These are phyloP conservation scores for Acacia concinna DNA, from an alignment of 331 rosid genomes.

Conservation along the genomic window DNA sequence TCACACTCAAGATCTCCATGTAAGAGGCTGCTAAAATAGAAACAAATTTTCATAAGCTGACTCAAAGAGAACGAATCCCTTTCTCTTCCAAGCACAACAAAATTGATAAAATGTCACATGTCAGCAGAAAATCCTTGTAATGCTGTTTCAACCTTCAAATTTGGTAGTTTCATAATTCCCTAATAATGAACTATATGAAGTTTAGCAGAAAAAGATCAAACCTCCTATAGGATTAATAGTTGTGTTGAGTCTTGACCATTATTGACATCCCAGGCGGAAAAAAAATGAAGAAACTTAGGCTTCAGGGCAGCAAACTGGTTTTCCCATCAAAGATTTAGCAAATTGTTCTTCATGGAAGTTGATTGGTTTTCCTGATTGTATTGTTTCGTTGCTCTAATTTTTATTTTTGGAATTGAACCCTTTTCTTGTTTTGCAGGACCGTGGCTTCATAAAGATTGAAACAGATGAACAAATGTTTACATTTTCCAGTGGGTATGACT, in stretches of 20 bases:
- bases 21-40: not conserved
- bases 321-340: not conserved
- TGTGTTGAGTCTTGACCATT: too few species aligned
- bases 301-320: not conserved
- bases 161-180: not conserved
- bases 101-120: not conserved
- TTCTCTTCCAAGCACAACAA: not conserved
- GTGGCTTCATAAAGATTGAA: not conserved
- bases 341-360: not conserved
- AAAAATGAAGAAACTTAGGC: too few species aligned
- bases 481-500: not conserved
- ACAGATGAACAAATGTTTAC: not conserved
- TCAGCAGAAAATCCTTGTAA: not conserved
- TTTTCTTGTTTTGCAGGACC: not conserved
- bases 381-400: not conserved
- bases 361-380: not conserved
- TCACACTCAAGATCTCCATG: conserved; percentile 6
- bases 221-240: not conserved
- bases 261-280: too few species aligned
- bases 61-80: not conserved
- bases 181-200: not conserved
- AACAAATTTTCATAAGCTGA: conserved; percentile 3
- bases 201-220: conserved; percentile 3
- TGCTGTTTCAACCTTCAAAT: conserved; percentile 2
- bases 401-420: not conserved